A percentile compares a stretch with the other conserved stretches of the same genome.
Conservation (phyloP, 345 rosid genomes). For the Anacardium occidentale region DNA sequence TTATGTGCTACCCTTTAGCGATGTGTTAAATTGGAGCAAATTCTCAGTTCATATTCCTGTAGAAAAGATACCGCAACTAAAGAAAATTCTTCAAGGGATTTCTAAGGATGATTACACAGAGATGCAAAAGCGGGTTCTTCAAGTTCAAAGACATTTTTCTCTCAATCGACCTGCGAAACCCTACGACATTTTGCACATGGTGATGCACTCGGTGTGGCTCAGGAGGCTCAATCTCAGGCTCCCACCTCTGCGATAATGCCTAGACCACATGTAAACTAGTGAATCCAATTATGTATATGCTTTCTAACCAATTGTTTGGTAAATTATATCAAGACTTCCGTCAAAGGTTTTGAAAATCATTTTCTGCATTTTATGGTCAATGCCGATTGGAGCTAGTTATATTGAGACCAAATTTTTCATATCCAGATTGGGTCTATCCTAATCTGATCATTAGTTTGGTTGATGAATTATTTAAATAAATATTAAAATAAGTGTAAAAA, state of each 20-base stretch:
- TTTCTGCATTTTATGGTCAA: too few relatives aligned
- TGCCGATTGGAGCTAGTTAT: too few relatives aligned
- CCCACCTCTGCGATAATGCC: background rate
- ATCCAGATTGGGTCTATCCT: too few relatives aligned
- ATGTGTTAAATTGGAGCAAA: slow-evolving; percentile 42
- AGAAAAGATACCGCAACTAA: slow-evolving; percentile 35
- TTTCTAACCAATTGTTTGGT: too few relatives aligned
- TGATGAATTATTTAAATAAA: too few relatives aligned
- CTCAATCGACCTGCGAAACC: slow-evolving; percentile 43
- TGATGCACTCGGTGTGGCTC: slow-evolving; percentile 51
- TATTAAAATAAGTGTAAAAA: too few relatives aligned
- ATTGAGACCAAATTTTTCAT: too few relatives aligned
- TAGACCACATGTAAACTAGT: background rate
- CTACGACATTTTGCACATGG: slow-evolving; percentile 44
- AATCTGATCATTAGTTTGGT: too few relatives aligned
- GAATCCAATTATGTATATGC: too few relatives aligned
- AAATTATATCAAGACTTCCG: too few relatives aligned
- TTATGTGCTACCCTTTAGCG: slow-evolving; percentile 43
- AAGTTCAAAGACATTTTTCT: slow-evolving; percentile 43
- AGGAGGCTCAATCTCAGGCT: slow-evolving; percentile 42
- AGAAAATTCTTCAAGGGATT: slow-evolving; percentile 29
- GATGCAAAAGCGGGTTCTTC: slow-evolving; percentile 29
- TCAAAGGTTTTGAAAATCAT: too few relatives aligned
- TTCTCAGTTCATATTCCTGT: slow-evolving; percentile 40
- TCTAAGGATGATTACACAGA: slow-evolving; percentile 30